Conservation (phyloP, 2,329 filamentous ascomycete species). For the Orbilia oligospora region DNA sequence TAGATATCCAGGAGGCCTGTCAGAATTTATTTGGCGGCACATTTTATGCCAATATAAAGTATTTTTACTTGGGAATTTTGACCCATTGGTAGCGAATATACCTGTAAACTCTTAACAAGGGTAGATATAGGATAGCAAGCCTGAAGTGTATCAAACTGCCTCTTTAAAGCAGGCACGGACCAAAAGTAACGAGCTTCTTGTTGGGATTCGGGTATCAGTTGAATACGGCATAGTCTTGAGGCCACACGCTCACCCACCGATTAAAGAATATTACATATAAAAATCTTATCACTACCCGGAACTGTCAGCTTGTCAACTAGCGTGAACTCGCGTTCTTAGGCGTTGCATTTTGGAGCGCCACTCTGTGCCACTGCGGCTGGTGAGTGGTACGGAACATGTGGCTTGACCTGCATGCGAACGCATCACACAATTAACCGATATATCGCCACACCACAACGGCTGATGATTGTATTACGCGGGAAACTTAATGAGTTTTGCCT, state of each 20-base stretch:
- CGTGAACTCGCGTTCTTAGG: background rate
- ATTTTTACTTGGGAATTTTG: background rate
- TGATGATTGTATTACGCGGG: slow-evolving; percentile 25
- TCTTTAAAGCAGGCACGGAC: background rate
- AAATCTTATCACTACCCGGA: too few species aligned
- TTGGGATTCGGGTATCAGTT: background rate
- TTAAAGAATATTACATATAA: too few species aligned
- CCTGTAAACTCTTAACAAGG: background rate
- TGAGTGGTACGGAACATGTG: background rate
- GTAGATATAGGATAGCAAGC: background rate
- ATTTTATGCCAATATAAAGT: background rate
- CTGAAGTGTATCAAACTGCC: background rate
- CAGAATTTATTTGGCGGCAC: background rate
- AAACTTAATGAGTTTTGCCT: slow-evolving; percentile 10
- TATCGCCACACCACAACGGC: slow-evolving; percentile 2
- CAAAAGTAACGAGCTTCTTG: background rate
- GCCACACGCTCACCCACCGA: too few species aligned
- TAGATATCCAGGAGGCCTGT: background rate
- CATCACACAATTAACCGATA: background rate
- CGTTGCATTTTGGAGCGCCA: background rate
- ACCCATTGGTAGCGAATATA: slow-evolving; percentile 12
- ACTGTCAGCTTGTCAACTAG: too few species aligned
- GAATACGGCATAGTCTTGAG: too few species aligned
- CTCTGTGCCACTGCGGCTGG: background rate
- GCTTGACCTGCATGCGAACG: background rate